Percentiles rank a stretch among this genome's conserved stretches.
Evolutionary conservation across 768 basidiomycete genomes (phyloP).

Genomic region (Xerocomellus amylosporus): DNA sequence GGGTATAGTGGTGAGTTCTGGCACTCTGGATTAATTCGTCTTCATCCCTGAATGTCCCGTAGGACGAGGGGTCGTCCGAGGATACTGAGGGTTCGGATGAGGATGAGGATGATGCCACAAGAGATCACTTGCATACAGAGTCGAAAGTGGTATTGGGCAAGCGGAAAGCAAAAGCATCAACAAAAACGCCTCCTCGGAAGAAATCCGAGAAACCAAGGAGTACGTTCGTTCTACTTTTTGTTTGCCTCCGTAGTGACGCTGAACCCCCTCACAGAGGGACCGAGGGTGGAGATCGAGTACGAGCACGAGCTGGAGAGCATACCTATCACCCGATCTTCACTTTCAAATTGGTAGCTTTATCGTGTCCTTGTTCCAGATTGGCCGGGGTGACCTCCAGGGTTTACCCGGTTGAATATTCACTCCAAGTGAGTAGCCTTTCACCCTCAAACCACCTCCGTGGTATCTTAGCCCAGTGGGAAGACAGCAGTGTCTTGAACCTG

Average conservation of each 20-base stretch:
- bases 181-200: slow-evolving; percentile 45
- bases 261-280: slow-evolving; percentile 49
- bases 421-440: neutral
- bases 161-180: slow-evolving; percentile 53
- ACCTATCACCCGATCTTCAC: slow-evolving; percentile 49
- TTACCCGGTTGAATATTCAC: neutral
- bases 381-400: neutral
- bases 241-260: slow-evolving; percentile 6
- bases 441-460: neutral
- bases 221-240: slow-evolving; percentile 33
- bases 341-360: slow-evolving; percentile 51
- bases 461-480: neutral
- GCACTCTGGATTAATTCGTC: neutral
- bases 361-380: neutral
- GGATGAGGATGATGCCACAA: slow-evolving; percentile 38
- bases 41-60: slow-evolving; percentile 19
- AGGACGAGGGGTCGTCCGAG: slow-evolving; percentile 37
- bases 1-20: slow-evolving; percentile 54
- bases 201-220: slow-evolving; percentile 64
- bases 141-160: slow-evolving; percentile 58
- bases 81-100: slow-evolving; percentile 43
- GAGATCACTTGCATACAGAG: slow-evolving; percentile 36
- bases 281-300: slow-evolving; percentile 93
- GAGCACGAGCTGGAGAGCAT: slow-evolving; percentile 84
- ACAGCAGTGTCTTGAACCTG: too few relatives aligned